Evolutionary conservation across 768 basidiomycete genomes (phyloP), one percentile per base, ranked within the genome.

Genomic region (Pulveroboletus sp.): DNA sequence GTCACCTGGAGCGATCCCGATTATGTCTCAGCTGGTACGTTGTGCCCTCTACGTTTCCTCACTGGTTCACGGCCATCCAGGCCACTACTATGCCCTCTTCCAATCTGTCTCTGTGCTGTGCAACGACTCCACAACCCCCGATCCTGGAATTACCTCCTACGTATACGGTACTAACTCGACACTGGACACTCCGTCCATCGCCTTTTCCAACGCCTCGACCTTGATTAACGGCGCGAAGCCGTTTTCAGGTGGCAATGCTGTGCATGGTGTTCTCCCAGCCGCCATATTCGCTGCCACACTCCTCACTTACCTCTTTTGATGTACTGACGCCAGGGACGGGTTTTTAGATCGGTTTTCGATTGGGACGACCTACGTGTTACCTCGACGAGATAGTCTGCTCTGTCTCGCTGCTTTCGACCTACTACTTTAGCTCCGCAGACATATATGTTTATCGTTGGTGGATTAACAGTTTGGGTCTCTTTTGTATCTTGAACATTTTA

Each of bases 1-100:
- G 89, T 91, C 69, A 71, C 90, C 72, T 93, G 86, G 84, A 59
- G 72, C 17, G 81, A 92, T 64, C 80, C 86, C 30, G 90, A 93
- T 66, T 93, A 90, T 66, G 50, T 68, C 44, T 64, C 84, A 13
- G 82, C 86, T 17, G 85, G 81, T 73, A 66, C 45, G 68, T 63
- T 11, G 4, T 6, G 31, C 50, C 4, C 0, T 24, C 5, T 17
- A 1, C 14, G 1, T 37, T 31, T 9, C n/a, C 28, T 32, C 13
- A 32, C 26, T 9, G 14, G 18, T 43, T 56, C 8, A 59, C 21
- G 11, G 36, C 35, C 14, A 2, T 1, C 36, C 49, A 78, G 82
- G 88, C 39, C 83, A 89, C 63, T 90, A 87, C 66, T 85, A 84
- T 57, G 77, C 81, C 7, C 70, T 80, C 54, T 72, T 85, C 54